Evolutionary conservation across 2,329 filamentous ascomycete species (phyloP).

Genomic region (Xylaria sp.): DNA sequence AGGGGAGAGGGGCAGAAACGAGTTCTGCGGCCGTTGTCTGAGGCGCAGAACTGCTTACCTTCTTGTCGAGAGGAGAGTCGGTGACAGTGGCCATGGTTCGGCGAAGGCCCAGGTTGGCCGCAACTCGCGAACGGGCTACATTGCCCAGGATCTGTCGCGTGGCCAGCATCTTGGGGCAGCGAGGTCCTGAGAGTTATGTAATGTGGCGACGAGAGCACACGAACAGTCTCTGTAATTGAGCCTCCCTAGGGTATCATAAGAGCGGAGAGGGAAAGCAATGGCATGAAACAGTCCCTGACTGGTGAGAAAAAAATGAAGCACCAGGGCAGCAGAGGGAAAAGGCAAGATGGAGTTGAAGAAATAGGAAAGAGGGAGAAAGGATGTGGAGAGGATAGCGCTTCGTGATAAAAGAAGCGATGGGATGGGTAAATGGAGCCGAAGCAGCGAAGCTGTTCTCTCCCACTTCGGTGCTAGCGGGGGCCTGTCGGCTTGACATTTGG

Average conservation of each 20-base stretch:
- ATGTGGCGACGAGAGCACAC: constrained; percentile 18
- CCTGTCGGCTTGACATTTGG: constrained; percentile 30
- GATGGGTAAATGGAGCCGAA: constrained; percentile 41
- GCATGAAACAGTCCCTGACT: constrained; percentile 49
- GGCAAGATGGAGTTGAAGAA: constrained; percentile 18
- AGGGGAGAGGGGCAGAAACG: not conserved
- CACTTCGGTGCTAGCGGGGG: constrained; percentile 30
- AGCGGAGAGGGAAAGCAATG: constrained; percentile 47
- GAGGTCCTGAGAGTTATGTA: constrained; percentile 44
- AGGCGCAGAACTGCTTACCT: constrained; percentile 65
- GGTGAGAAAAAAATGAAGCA: constrained; percentile 34
- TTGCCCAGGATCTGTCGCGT: constrained; percentile 76
- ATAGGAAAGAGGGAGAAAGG: constrained; percentile 46
- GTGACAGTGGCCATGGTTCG: constrained; percentile 84
- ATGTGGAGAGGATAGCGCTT: constrained; percentile 53
- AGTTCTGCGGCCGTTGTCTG: constrained; percentile 1
- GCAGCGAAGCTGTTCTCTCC: constrained; percentile 37
- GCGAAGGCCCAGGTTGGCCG: constrained; percentile 70
- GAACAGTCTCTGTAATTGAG: constrained; percentile 51
- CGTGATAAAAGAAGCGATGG: constrained; percentile 49
- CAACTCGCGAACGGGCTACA: constrained; percentile 66
- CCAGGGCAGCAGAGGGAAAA: constrained; percentile 25
- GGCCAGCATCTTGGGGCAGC: constrained; percentile 70
- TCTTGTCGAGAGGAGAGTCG: constrained; percentile 88
- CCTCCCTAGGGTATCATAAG: constrained; percentile 38